Evolutionary conservation across 2,329 filamentous ascomycete genomes (phyloP).

Genomic region (Blastomyces silverae): DNA sequence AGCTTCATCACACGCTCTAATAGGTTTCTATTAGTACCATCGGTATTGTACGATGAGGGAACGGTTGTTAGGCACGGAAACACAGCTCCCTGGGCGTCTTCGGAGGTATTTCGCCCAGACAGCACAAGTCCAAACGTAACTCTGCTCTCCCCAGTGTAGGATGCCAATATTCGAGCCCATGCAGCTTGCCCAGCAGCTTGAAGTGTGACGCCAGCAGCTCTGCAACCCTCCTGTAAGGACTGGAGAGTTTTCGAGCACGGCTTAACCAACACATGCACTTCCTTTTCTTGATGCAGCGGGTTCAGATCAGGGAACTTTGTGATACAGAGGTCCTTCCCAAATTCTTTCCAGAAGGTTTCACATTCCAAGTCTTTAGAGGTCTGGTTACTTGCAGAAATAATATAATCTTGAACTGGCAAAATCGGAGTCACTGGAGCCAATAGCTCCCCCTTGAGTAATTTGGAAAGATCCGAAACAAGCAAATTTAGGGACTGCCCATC

Average conservation of each 20-base stretch:
- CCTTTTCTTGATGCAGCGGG: conserved; percentile 45
- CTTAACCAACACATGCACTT: conserved; percentile 32
- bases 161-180: conserved; percentile 68
- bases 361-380: conserved; percentile 26
- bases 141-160: conserved; percentile 66
- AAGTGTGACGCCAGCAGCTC: conserved; percentile 57
- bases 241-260: conserved; percentile 38
- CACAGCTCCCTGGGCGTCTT: conserved; percentile 52
- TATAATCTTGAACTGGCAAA: conserved; percentile 40
- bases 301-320: conserved; percentile 72
- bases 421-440: conserved; percentile 32
- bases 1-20: conserved; percentile 58
- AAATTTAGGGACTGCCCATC: conserved; percentile 67
- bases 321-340: conserved; percentile 49
- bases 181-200: conserved; percentile 69
- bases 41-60: conserved; percentile 59
- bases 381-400: conserved; percentile 36
- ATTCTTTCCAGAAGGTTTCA: conserved; percentile 57
- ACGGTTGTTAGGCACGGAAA: conserved; percentile 81
- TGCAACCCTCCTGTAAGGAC: conserved; percentile 52
- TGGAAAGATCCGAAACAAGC: conserved; percentile 56
- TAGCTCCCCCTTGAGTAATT: conserved; percentile 31
- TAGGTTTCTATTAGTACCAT: conserved; percentile 50
- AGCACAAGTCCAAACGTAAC: conserved; percentile 76
- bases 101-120: conserved; percentile 60